Evolutionary conservation across 2,329 filamentous ascomycete species (phyloP), one percentile per base, ranked within the genome.

Genomic region (Fusarium sp.): DNA sequence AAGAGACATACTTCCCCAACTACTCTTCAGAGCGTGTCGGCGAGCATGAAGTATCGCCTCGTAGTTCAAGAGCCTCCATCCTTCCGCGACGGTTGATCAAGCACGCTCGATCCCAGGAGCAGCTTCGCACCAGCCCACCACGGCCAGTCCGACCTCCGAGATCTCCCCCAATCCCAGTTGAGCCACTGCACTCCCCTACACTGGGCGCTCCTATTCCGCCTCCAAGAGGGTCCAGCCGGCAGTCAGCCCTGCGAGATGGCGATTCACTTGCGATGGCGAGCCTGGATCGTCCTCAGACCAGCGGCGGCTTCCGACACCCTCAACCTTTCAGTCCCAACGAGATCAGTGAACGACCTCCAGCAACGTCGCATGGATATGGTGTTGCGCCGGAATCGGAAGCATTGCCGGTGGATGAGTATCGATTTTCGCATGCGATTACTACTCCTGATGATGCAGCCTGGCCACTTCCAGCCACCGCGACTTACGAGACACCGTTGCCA

Each of bases 161-260:
- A 59, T 73, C 72, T 17, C 67, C 67, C 19, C 71, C 71, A 6
- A 49, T 71, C 19, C 71, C 71, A 7, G 46, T 71, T 59, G 72
- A 73, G 43, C 46, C 57, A 33, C 76, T 67, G 19, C 58, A 62
- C 43, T 71, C 71, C 13, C 77, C 64, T 67, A 77, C 53, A 71
- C 75, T 73, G 17, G 80, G 83, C 31, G 62, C 62, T 4, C 82
- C 85, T 5, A 76, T 83, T 14, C 82, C 84, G 5, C 87, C 86
- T 7, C 84, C 85, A 5, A 84, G 88, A 22, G 78, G 84, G 22
- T 89, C 88, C 0, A 90, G 88, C 69, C 84, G 87, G 14, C 78
- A 82, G 15, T 86, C 83, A 10, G 78, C 79, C n/a, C 80, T 82
- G 33, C 84, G 83, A 44, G 80, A 81, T 13, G 76, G 80, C 42